Evolutionary conservation across 768 basidiomycete genomes (phyloP).

Genomic region (Chalciporus sphaerocephalus): DNA sequence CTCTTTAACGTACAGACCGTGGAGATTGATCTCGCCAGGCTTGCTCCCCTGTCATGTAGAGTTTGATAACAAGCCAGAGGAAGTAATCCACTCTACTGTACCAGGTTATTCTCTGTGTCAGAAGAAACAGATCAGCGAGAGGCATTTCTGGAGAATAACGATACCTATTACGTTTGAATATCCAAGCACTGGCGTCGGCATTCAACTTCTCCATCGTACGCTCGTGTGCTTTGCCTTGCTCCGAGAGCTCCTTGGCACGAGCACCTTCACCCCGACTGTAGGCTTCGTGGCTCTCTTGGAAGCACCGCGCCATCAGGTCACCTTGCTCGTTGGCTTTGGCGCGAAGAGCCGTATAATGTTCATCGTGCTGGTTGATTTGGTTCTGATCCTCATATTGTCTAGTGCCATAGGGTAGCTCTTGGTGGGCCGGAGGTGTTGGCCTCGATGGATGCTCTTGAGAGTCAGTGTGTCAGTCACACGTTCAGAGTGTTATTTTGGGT

Average conservation of each 20-base stretch:
- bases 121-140: neutral
- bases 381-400: conserved; percentile 40
- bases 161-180: conserved; percentile 64
- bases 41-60: conserved; percentile 49
- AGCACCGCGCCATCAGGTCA: conserved; percentile 68
- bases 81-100: conserved; percentile 16
- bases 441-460: conserved; percentile 16
- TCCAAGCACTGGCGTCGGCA: conserved; percentile 80
- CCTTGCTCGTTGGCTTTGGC: conserved; percentile 75
- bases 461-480: conserved; percentile 4
- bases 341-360: conserved; percentile 65
- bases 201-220: conserved; percentile 75
- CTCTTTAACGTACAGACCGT: conserved; percentile 92
- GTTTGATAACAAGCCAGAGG: neutral
- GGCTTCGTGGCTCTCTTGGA: conserved; percentile 70
- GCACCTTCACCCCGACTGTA: conserved; percentile 72
- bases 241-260: conserved; percentile 74
- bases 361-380: conserved; percentile 63
- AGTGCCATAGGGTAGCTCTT: conserved; percentile 15
- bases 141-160: neutral
- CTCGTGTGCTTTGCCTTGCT: conserved; percentile 77
- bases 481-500: conserved; percentile 2
- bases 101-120: conserved; percentile 69
- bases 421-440: conserved; percentile 15
- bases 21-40: conserved; percentile 79